Evolutionary conservation across 1,139 yeast genomes (phyloP), one percentile per base, ranked within the genome.

Genomic region (Scheffersomyces stambukii): DNA sequence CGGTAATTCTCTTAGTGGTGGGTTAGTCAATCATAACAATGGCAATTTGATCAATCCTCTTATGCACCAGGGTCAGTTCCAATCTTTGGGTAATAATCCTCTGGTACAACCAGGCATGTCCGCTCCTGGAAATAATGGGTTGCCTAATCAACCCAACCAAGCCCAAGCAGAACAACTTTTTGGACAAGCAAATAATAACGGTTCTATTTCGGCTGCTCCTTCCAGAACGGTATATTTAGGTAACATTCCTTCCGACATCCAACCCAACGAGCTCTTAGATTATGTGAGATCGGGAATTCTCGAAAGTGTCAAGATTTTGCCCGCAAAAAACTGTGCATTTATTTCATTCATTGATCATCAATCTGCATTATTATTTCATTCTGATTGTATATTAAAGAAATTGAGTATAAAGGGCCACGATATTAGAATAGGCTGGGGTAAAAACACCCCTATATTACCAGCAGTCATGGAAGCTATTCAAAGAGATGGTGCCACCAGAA

Each of bases 251-350:
- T 59, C 70, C n/a, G 85, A 81, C 40, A 70, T 88, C 34, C 76
- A 88, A 16, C 78, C 93, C 4, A 79, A 82, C 46, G 95, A 86
- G 47, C 61, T 91, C 32, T 67, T 91, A 48, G 91, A 86, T 51
- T 91, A 85, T 52, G 96, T 91, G 17, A 75, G 95, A 43, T 81
- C 95, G 17, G 97, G 97, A 14, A 79, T 88, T 13, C 77, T 91
- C 35, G 98, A 91, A 59, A 77, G 77, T 35, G 80, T 75, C 31
- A 71, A 71, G 49, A 65, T 75, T 28, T 55, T 75, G 20, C 76
- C 78, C 6, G 51, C 67, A 14, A 75, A 74, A 40, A 74, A 72
- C 47, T 75, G 81, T 54, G 81, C 81, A 8, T 75, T 75, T 44
- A 67, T 75, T 28, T 71, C 78, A n/a, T 75, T 75, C 42, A 57